Evolutionary conservation across 1,284 basidiomycete genomes (phyloP), one percentile per base, ranked within the genome.

Genomic region (Sporisorium sorghi): DNA sequence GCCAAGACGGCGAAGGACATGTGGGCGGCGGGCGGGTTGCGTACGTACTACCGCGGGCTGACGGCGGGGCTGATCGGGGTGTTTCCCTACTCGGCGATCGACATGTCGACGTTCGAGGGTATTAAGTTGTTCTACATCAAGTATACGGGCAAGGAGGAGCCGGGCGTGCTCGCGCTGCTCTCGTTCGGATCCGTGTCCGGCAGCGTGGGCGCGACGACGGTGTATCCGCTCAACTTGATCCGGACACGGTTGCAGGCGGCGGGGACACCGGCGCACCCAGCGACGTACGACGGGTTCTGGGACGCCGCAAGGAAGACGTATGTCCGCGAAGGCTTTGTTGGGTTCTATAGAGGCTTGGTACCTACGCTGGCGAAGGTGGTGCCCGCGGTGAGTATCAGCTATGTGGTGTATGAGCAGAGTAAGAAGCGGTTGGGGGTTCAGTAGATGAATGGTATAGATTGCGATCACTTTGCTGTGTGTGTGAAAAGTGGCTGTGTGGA

Each of bases 211-310:
- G 86, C 86, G 0, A 84, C 86, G 12, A 85, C 83, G 43, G 85
- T 85, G 26, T 86, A 84, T 53, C 84, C 85, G 14, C 66, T 83
- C 46, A 79, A 83, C 85, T 88, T 99, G 39, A 91, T 99, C 21
- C 89, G 96, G 28, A 99, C 97, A 11, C 90, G 96, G 50, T 85
- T 99, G 63, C 97, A 99, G 86, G 97, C 97, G 2, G 94, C 94
- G 0, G 97, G 97, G 1, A 83, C 82, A 3, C 81, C 81, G 0
- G 79, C 82, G 1, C 83, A 84, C 54, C 83, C 72, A 5, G 40
- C 59, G 2, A 63, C 63, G 17, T 99, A 99, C 85, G 89, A 88
- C 3, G 94, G 95, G 24, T 91, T 96, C 66, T 86, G 88, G 85
- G 97, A 99, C 84, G 97, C 97, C 7, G 88, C 89, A 7, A 85